Conservation (phyloP, 192 early-diverging fungal genomes). For the Backusella liffmaniae region DNA sequence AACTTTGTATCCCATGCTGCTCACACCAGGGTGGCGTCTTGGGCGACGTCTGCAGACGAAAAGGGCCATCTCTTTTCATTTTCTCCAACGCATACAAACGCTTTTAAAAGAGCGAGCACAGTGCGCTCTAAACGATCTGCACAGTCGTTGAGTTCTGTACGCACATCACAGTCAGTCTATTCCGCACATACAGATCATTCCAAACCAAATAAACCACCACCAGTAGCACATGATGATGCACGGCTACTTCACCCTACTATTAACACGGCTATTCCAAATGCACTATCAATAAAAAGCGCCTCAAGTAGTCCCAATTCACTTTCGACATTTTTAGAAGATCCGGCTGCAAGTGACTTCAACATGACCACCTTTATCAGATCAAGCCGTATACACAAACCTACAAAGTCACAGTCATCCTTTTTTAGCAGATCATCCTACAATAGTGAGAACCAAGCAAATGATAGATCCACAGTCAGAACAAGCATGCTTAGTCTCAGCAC, state of each 20-base stretch:
- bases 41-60: background rate
- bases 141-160: background rate
- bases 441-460: background rate
- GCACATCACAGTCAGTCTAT: background rate
- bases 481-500: background rate
- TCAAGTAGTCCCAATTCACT: background rate
- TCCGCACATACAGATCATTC: background rate
- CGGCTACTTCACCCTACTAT: background rate
- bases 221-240: background rate
- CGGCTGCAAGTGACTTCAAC: background rate
- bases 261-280: background rate
- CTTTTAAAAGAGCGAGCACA: background rate
- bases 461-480: background rate
- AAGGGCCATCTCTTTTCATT: background rate
- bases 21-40: slow-evolving; percentile 5
- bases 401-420: slow-evolving; percentile 28
- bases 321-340: slow-evolving; percentile 11
- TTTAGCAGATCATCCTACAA: slow-evolving; percentile 10
- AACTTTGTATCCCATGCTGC: slow-evolving; percentile 13
- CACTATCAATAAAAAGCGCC: background rate
- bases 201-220: background rate
- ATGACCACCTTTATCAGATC: background rate
- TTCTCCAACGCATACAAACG: background rate
- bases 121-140: background rate
- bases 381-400: slow-evolving; percentile 10